These are phyloP conservation scores for Aspergillus latus DNA, from an alignment of 2,329 filamentous ascomycete species.

Conservation along the genomic window DNA sequence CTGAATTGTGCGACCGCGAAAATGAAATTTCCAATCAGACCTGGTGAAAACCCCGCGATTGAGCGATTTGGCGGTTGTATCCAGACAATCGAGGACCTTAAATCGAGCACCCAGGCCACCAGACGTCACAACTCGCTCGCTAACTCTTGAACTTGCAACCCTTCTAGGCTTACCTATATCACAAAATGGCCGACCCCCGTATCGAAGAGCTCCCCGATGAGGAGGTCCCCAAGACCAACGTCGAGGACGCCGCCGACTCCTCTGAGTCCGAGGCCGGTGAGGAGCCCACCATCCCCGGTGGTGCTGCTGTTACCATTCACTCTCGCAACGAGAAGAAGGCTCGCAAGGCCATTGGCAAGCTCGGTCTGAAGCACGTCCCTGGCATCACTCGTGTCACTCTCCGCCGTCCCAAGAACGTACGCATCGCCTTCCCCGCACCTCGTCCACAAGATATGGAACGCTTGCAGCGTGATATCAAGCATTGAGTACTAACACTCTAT, in stretches of 20 bases:
- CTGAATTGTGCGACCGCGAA: conserved; percentile 21
- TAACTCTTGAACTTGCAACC: conserved; percentile 19
- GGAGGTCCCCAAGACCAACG: conserved; percentile 79
- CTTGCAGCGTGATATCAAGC: neutral
- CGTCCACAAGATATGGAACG: conserved; percentile 12
- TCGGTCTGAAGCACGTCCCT: conserved; percentile 91
- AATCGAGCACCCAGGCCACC: conserved; percentile 17
- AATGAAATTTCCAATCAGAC: conserved; percentile 24
- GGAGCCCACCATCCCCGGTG: conserved; percentile 71
- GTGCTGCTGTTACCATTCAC: conserved; percentile 87
- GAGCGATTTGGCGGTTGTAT: conserved; percentile 24
- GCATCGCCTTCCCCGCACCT: conserved; percentile 37
- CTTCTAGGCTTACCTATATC: conserved; percentile 25
- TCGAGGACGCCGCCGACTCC: conserved; percentile 62
- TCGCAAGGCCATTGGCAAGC: conserved; percentile 97
- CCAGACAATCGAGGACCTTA: conserved; percentile 19
- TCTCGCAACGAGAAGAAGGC: conserved; percentile 99
- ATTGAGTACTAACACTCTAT: conserved; percentile 22
- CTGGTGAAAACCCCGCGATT: conserved; percentile 25
- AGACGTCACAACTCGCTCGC: conserved; percentile 18
- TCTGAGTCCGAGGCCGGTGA: conserved; percentile 54
- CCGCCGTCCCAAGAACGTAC: conserved; percentile 97
- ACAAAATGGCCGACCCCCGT: conserved; percentile 91
- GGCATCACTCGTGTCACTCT: conserved; percentile 98
- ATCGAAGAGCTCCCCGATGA: conserved; percentile 95